Base-by-base conservation (phyloP, 2,329 filamentous ascomycete genomes). In the Cryphonectria carpinicola region DNA sequence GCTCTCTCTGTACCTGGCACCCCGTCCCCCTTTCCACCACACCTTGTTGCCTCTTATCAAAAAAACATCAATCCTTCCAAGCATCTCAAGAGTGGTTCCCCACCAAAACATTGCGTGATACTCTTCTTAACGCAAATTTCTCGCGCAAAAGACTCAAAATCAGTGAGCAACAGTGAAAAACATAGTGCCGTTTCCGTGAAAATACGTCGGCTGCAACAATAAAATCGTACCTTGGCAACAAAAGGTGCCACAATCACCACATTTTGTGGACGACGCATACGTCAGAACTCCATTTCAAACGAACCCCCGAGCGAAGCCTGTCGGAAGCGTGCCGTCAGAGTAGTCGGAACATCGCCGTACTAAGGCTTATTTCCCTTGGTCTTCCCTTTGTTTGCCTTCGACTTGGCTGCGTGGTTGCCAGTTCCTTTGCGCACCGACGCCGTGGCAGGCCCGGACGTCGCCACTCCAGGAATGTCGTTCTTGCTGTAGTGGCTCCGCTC, bases 401-500 rank as follows among this genome's bases (percentile, higher is more conserved):
- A n/a, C 58, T 73, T 71, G 52, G 66, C 58, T 32, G 49, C 41
- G 19, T 69, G 61, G 17, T 69, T 41, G 39, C 62, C 66, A 41
- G 62, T 65, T 28, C 43, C 60, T 32, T 70, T 73, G 22, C 37
- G 66, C n/a, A 46, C 71, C 43, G 71, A 52, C 25, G 66, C 76
- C 71, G 78, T 78, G 1, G 77, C 75, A 68, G 75, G 75, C 3
- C 71, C 74, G 3, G 65, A 32, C 43, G 25, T 43, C 7, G 62
- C 28, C 14, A n/a, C 58, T 32, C 61, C 63, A n/a, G 67, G 62
- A 22, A 84, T 76, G 65, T 84, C 83, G 2, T 78, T 73, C 70
- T 80, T 79, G 17, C 83, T 79, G 75, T 89, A 89, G 70, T 85
- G 81, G 76, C 85, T 88, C 52, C 77, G 80, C 35, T 93, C 91